phyloP scores from a whole-genome alignment of 805 yeast species.

The Sugiyamaella mastotermitis region DNA sequence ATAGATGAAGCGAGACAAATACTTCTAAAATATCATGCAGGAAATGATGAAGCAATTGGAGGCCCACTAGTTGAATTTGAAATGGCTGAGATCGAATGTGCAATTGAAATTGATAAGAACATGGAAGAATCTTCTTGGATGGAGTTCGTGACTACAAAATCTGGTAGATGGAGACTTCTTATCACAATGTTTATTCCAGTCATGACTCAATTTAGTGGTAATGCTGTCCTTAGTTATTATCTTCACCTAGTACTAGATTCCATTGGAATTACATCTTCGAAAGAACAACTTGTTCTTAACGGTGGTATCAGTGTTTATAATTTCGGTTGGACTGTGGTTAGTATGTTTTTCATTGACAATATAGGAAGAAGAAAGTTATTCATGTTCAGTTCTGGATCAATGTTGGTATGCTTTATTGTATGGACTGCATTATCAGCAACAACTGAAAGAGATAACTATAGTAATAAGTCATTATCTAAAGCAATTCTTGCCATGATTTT shows the following conservation, averaged over 20 bases:
- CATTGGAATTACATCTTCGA: constrained; percentile 41
- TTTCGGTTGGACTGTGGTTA: constrained; percentile 3
- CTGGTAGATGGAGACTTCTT: constrained; percentile 8
- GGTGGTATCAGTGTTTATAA: constrained; percentile 6
- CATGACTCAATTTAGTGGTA: constrained; percentile 13
- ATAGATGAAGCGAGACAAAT: constrained; percentile 51
- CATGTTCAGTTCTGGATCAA: constrained; percentile 9
- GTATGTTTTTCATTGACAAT: constrained; percentile 9
- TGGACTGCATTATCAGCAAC: constrained; percentile 49
- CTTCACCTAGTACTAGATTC: constrained; percentile 44
- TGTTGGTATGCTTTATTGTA: constrained; percentile 20
- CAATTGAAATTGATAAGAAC: constrained; percentile 19
- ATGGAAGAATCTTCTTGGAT: constrained; percentile 7
- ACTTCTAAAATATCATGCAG: constrained; percentile 14
- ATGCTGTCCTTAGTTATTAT: constrained; percentile 33
- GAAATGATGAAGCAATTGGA: constrained; percentile 24
- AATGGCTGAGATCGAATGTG: constrained; percentile 18
- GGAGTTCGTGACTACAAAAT: constrained; percentile 5
- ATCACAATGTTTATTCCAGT: constrained; percentile 4
- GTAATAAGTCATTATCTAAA: constrained; percentile 3
- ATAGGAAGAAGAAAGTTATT: constrained; percentile 16
- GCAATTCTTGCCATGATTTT: constrained; percentile 16
- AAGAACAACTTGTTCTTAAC: constrained; percentile 11
- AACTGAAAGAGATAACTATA: constrained; percentile 12
- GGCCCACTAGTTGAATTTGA: constrained; percentile 21